phyloP scores from a whole-genome alignment of 176 grass and related monocot species.

The Ensete glaucum region DNA sequence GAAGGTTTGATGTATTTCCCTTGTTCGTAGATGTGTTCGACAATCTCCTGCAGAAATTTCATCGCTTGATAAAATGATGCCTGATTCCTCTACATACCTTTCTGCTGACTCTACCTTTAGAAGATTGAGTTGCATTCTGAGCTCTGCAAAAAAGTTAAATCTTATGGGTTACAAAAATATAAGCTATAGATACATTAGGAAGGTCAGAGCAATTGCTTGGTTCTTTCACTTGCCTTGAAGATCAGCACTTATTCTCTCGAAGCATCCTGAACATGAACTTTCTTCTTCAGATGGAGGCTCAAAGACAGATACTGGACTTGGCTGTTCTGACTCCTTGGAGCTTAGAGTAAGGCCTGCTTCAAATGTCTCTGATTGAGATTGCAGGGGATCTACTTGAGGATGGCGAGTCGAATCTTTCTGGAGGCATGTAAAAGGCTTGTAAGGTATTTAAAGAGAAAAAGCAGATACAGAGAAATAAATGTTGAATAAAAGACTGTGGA shows the following conservation, averaged over 20 bases:
- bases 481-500: not conserved
- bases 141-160: constrained; percentile 47
- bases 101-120: constrained; percentile 61
- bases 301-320: constrained; percentile 85
- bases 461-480: not conserved
- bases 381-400: constrained; percentile 19
- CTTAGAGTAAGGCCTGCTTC: constrained; percentile 26
- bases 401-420: not conserved
- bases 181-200: no score
- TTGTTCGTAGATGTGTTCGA: constrained; percentile 33
- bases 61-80: constrained; percentile 43
- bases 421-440: not conserved
- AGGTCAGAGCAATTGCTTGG: not conserved
- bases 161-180: not conserved
- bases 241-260: constrained; percentile 89
- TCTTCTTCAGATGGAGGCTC: constrained; percentile 60
- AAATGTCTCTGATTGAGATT: constrained; percentile 17
- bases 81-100: constrained; percentile 25
- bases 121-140: constrained; percentile 88
- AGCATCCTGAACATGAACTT: constrained; percentile 71
- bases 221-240: constrained; percentile 66
- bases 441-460: not conserved
- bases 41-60: constrained; percentile 27
- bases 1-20: constrained; percentile 34
- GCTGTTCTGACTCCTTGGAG: constrained; percentile 51